Percentiles rank a stretch among this genome's conserved stretches.
These are phyloP conservation scores for Westerdykella aurantiaca DNA, from an alignment of 2,329 filamentous ascomycete species.

Conservation along the genomic window DNA sequence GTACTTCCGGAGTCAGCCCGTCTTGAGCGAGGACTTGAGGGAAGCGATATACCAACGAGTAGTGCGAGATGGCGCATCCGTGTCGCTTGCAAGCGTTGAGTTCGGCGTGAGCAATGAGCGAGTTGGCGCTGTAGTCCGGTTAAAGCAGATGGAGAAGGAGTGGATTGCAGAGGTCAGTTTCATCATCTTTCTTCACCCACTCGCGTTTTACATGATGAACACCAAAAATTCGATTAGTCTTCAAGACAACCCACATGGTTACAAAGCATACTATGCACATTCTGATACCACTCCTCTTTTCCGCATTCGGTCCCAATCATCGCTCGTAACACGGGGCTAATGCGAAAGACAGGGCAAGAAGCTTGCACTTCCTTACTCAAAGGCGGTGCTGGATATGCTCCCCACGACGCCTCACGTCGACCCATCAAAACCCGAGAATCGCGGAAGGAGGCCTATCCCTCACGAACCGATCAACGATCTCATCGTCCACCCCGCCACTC, in stretches of 20 bases:
- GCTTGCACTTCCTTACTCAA: slow-evolving; percentile 69
- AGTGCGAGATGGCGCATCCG: slow-evolving; percentile 54
- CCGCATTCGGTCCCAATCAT: background rate
- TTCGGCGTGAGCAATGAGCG: slow-evolving; percentile 75
- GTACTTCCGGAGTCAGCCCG: slow-evolving; percentile 62
- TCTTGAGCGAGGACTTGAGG: slow-evolving; percentile 67
- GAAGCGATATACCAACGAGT: slow-evolving; percentile 70
- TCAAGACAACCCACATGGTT: slow-evolving; percentile 93
- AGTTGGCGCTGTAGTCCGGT: slow-evolving; percentile 75
- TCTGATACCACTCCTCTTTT: slow-evolving; percentile 50
- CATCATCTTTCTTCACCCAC: background rate
- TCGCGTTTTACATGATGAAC: slow-evolving; percentile 55
- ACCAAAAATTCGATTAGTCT: slow-evolving; percentile 95
- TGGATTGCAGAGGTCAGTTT: slow-evolving; percentile 68
- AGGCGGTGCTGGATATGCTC: slow-evolving; percentile 73
- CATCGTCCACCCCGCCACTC: slow-evolving; percentile 51
- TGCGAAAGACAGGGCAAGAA: slow-evolving; percentile 58
- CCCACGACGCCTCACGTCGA: slow-evolving; percentile 53
- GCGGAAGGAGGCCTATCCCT: slow-evolving; percentile 33
- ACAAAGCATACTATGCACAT: slow-evolving; percentile 69
- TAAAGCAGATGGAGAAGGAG: slow-evolving; percentile 80
- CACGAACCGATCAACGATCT: slow-evolving; percentile 63
- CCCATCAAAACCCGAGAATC: slow-evolving; percentile 20
- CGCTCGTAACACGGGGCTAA: slow-evolving; percentile 13
- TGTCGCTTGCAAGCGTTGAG: slow-evolving; percentile 72